Evolutionary conservation across 2,329 filamentous ascomycete species (phyloP).

Genomic region (Alternaria ethzedia): DNA sequence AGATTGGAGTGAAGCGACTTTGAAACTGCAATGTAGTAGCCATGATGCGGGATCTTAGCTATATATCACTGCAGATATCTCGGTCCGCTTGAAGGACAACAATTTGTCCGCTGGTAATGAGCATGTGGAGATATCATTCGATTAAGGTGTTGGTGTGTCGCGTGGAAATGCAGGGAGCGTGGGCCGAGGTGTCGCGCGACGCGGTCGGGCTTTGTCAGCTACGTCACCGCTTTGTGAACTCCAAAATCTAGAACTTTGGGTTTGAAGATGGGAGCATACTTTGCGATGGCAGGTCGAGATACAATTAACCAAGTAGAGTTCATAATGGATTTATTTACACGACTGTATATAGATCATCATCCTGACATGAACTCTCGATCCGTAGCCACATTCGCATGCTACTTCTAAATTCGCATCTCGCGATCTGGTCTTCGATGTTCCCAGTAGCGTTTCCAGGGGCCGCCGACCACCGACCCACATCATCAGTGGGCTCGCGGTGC

Average conservation of each 20-base stretch:
- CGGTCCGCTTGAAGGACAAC: conserved; percentile 11
- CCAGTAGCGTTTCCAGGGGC: neutral
- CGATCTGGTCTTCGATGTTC: conserved; percentile 1
- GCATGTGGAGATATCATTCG: conserved; percentile 10
- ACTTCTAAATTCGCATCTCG: neutral
- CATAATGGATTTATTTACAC: neutral
- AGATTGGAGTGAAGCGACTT: conserved; percentile 13
- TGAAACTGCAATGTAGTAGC: conserved; percentile 1
- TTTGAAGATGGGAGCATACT: neutral
- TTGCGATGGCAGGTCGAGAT: neutral
- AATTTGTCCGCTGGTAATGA: neutral
- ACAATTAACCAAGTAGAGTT: neutral
- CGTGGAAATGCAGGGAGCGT: conserved; percentile 12
- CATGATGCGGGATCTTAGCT: neutral
- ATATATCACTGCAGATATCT: conserved; percentile 7
- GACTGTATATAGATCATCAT: conserved; percentile 6
- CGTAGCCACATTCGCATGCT: neutral
- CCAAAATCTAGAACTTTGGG: conserved; percentile 18
- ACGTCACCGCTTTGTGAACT: conserved; percentile 13
- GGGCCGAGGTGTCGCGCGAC: conserved; percentile 14
- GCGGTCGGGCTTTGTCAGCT: conserved; percentile 20
- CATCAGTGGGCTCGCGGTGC: neutral
- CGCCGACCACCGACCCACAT: conserved; percentile 3
- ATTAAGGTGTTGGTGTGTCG: conserved; percentile 8
- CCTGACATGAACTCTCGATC: neutral